A percentile compares a stretch with the other conserved stretches of the same genome.
phyloP scores from a whole-genome alignment of 129 eudicot species.

The Erigeron canadensis region DNA sequence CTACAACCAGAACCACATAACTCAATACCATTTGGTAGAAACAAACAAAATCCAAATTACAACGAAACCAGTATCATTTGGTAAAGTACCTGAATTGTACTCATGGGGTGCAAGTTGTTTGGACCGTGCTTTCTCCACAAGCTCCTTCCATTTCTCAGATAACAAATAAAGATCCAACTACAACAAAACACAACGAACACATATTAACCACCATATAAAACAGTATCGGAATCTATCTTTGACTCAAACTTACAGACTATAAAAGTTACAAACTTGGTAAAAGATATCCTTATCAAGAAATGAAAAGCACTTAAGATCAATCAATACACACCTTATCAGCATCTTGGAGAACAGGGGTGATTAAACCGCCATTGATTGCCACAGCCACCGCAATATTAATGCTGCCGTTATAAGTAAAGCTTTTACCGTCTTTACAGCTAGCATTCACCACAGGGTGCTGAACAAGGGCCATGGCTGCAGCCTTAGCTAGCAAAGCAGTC shows the following conservation, averaged over 20 bases:
- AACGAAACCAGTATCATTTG: neutral
- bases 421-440: slow-evolving; percentile 91
- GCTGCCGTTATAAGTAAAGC: slow-evolving; percentile 78
- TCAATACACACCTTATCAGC: slow-evolving; percentile 72
- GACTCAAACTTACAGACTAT: neutral
- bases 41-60: slow-evolving; percentile 11
- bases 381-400: slow-evolving; percentile 91
- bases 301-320: neutral
- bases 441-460: slow-evolving; percentile 93
- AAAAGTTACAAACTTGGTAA: neutral
- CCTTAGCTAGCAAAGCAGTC: slow-evolving; percentile 94
- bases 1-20: slow-evolving; percentile 38
- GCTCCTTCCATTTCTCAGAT: slow-evolving; percentile 94
- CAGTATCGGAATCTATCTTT: neutral
- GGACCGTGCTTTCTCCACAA: slow-evolving; percentile 95
- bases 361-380: slow-evolving; percentile 89
- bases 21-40: slow-evolving; percentile 1
- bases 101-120: slow-evolving; percentile 91
- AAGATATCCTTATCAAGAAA: neutral
- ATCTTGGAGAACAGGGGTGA: slow-evolving; percentile 94
- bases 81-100: slow-evolving; percentile 67
- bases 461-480: slow-evolving; percentile 90
- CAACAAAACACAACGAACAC: slow-evolving; percentile 29
- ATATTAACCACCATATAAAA: neutral
- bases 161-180: slow-evolving; percentile 90